Conservation (phyloP, 257 asterid genomes). For the Eucommia ulmoides region DNA sequence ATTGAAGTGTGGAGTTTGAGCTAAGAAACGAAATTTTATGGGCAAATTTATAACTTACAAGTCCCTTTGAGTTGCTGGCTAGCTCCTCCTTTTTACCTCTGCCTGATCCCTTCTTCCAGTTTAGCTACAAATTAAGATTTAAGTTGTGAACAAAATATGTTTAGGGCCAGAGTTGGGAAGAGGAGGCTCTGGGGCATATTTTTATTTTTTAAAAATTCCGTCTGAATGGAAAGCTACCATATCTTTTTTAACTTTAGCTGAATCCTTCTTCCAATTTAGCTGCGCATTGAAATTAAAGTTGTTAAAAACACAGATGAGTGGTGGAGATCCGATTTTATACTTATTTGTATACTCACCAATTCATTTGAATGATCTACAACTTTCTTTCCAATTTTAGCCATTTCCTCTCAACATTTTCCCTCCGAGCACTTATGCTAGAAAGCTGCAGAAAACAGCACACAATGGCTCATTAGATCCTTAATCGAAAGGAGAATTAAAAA, state of each 20-base stretch:
- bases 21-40: not conserved
- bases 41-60: not conserved
- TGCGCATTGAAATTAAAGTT: too few relatives aligned
- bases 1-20: too few relatives aligned
- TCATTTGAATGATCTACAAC: not conserved
- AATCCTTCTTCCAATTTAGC: slow-evolving; percentile 62
- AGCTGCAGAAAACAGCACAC: not conserved
- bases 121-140: slow-evolving; percentile 31
- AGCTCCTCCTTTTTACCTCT: not conserved
- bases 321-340: too few relatives aligned
- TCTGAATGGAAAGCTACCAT: slow-evolving; percentile 42
- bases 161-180: slow-evolving; percentile 1
- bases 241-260: slow-evolving; percentile 63
- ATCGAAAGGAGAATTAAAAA: too few relatives aligned
- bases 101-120: slow-evolving; percentile 56
- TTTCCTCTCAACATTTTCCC: too few relatives aligned
- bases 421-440: too few relatives aligned
- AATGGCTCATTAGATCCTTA: too few relatives aligned
- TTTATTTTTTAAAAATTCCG: slow-evolving; percentile 58
- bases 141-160: slow-evolving; percentile 10
- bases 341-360: too few relatives aligned
- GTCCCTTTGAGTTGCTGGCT: not conserved
- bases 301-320: too few relatives aligned
- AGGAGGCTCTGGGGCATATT: slow-evolving; percentile 9
- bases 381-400: too few relatives aligned